These are phyloP conservation scores for Neospora caninum DNA, from an alignment of 169 alveolate genomes.

Conservation along the genomic window DNA sequence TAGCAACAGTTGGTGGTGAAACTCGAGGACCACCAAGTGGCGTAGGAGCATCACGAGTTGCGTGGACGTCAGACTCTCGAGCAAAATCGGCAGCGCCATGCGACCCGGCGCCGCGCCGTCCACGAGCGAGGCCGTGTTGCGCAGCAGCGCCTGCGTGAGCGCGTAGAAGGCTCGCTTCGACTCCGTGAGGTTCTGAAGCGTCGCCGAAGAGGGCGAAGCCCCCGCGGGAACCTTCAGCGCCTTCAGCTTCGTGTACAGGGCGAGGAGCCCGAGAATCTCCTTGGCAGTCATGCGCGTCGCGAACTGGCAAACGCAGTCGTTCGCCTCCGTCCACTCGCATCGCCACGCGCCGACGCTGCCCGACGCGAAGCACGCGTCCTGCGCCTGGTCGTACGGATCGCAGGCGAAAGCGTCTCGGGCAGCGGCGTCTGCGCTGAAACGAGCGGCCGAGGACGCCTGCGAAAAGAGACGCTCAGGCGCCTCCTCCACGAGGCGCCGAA, in stretches of 20 bases:
- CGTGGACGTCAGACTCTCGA: neutral
- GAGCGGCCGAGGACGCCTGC: neutral
- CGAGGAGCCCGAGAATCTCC: slow-evolving; percentile 19
- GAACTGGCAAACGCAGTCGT: slow-evolving; percentile 26
- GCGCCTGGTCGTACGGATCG: neutral
- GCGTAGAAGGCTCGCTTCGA: slow-evolving; percentile 18
- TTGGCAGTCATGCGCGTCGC: slow-evolving; percentile 22
- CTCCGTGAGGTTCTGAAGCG: neutral
- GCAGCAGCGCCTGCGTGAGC: slow-evolving; percentile 31
- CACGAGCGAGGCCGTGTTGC: neutral
- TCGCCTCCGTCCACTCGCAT: slow-evolving; percentile 33
- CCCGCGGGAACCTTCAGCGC: neutral
- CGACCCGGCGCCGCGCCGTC: too few species aligned
- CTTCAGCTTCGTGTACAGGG: neutral
- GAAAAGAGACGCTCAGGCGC: neutral
- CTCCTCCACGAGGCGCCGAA: slow-evolving; percentile 13
- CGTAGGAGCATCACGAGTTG: slow-evolving; percentile 31
- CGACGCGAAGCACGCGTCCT: neutral
- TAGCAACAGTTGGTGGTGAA: slow-evolving; percentile 17
- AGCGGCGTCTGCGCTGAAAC: neutral
- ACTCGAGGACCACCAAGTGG: slow-evolving; percentile 25
- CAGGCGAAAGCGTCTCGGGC: neutral
- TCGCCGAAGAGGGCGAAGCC: neutral
- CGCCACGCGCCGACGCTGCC: slow-evolving; percentile 22
- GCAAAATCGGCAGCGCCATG: neutral